phyloP scores from a whole-genome alignment of 306 rosid species.

The Fragaria nilgerrensis region DNA sequence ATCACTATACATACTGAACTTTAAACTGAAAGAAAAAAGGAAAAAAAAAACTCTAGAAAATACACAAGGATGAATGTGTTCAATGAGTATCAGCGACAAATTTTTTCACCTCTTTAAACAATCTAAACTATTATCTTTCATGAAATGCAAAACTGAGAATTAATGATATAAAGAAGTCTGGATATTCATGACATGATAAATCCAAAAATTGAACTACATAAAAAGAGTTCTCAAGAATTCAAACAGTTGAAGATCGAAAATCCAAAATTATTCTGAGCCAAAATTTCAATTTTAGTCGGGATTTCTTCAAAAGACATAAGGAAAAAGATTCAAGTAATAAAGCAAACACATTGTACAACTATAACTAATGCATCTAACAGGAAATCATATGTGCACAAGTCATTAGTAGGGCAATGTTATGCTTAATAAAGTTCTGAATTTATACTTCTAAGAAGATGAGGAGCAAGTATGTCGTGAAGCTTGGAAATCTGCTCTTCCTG shows the following conservation, averaged over 20 bases:
- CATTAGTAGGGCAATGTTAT: not conserved
- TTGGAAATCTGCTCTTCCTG: conserved; percentile 96
- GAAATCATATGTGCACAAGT: conserved; percentile 7
- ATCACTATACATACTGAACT: not conserved
- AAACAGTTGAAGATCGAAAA: not conserved
- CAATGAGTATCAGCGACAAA: not conserved
- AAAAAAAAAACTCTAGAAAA: not conserved
- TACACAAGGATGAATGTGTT: not conserved
- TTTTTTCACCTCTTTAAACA: not conserved
- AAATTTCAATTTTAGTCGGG: not conserved
- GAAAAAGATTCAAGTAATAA: conserved; percentile 20
- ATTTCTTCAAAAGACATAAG: not conserved
- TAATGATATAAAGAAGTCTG: not conserved
- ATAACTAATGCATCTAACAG: conserved; percentile 11
- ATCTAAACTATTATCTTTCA: not conserved
- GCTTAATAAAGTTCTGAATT: conserved; percentile 15
- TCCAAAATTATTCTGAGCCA: conserved; percentile 2
- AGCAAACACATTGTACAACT: conserved; percentile 11
- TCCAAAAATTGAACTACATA: not conserved
- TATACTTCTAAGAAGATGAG: conserved; percentile 92
- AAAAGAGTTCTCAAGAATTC: conserved; percentile 5
- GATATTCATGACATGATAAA: not conserved
- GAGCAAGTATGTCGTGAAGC: conserved; percentile 98
- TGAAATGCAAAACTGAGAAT: not conserved
- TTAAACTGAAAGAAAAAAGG: not conserved